Conservation (phyloP, 805 yeast species). For the Candida cerambycidarum region DNA sequence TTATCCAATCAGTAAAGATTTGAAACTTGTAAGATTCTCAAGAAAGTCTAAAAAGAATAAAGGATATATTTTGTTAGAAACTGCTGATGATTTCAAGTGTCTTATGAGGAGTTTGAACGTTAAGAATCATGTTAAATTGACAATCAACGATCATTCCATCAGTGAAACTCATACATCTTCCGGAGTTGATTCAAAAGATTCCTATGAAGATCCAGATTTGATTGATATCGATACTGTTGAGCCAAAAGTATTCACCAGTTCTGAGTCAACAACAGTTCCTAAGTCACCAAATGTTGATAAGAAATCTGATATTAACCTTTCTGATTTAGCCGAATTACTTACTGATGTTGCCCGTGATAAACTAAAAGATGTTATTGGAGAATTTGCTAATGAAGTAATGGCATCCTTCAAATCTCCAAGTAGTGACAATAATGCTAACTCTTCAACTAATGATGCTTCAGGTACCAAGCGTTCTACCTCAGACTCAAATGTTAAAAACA, state of each 20-base stretch:
- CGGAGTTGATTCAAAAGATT: not conserved
- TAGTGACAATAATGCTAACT: no score
- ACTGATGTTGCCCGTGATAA: slow-evolving; percentile 31
- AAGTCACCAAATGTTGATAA: not conserved
- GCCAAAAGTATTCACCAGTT: not conserved
- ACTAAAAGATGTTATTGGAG: slow-evolving; percentile 23
- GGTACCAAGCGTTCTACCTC: not conserved
- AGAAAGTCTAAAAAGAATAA: slow-evolving; percentile 51
- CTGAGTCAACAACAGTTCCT: not conserved
- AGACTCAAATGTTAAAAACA: not conserved
- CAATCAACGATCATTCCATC: slow-evolving; percentile 19
- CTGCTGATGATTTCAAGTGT: slow-evolving; percentile 40
- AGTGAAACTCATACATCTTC: slow-evolving; percentile 1
- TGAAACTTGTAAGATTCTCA: slow-evolving; percentile 12
- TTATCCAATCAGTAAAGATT: slow-evolving; percentile 7
- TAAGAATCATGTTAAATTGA: slow-evolving; percentile 43
- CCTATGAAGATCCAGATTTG: not conserved
- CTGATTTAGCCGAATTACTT: slow-evolving; percentile 25
- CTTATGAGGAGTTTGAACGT: slow-evolving; percentile 49
- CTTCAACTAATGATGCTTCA: not conserved
- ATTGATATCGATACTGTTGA: slow-evolving; percentile 1
- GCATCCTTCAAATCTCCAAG: slow-evolving; percentile 2
- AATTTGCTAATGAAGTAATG: slow-evolving; percentile 13
- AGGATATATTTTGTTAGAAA: slow-evolving; percentile 38
- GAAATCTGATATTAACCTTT: slow-evolving; percentile 18